Evolutionary conservation across 163 green algal genomes (phyloP).

Genomic region (Coccomyxa subellipsoidea): DNA sequence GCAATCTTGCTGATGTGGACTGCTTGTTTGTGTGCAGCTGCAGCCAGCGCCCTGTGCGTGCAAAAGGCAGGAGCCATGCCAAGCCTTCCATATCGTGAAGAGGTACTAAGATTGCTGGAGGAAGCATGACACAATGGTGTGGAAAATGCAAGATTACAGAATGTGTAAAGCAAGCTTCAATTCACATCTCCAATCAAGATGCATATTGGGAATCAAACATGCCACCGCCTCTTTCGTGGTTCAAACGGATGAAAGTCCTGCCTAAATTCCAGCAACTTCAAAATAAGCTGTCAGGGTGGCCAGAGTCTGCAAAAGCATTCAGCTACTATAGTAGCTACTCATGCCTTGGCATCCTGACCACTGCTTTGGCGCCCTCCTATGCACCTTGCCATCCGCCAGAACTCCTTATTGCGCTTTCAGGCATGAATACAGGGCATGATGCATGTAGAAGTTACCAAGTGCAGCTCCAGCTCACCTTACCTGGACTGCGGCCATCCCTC

Average conservation of each 20-base stretch:
- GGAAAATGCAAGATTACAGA: background rate
- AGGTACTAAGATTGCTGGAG: slow-evolving; percentile 59
- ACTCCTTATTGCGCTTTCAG: background rate
- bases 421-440: background rate
- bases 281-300: no score
- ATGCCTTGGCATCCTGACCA: no score
- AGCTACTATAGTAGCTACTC: no score
- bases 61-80: slow-evolving; percentile 72
- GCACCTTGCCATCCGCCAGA: no score
- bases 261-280: no score
- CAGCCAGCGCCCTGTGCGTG: slow-evolving; percentile 74
- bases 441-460: background rate
- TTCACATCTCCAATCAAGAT: no score
- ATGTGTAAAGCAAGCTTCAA: background rate
- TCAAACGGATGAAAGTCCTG: no score
- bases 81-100: slow-evolving; percentile 63
- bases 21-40: slow-evolving; percentile 37
- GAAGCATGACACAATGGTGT: background rate
- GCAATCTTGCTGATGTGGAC: no score
- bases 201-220: no score
- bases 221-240: no score
- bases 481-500: background rate
- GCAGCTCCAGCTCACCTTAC: background rate
- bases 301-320: no score
- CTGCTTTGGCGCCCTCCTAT: no score